Conservation (phyloP, 805 yeast species). For the Schizosaccharomyces octosporus region DNA sequence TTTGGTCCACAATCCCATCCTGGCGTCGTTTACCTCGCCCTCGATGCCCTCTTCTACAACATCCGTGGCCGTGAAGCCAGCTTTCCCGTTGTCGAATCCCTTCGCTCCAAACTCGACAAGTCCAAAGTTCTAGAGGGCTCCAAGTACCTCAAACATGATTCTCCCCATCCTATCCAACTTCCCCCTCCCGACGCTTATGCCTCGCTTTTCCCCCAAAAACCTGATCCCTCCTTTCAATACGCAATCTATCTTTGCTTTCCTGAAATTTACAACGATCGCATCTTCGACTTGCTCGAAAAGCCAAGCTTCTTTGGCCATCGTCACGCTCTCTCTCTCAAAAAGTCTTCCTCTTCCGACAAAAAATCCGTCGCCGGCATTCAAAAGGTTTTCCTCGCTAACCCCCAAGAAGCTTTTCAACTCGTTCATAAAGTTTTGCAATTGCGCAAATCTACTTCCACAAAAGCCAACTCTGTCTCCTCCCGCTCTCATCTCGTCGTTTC, state of each 20-base stretch:
- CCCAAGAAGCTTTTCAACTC: background rate
- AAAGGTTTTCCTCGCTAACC: background rate
- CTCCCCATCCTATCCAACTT: background rate
- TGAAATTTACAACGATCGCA: background rate
- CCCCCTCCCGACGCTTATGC: background rate
- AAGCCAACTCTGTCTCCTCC: background rate
- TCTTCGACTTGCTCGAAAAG: background rate
- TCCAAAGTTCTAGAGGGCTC: background rate
- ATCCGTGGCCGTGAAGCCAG: background rate
- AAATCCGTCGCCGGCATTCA: background rate
- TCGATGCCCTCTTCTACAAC: background rate
- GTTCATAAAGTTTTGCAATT: background rate
- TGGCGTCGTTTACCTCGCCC: background rate
- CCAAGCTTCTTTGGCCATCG: constrained; percentile 1
- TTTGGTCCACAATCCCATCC: background rate
- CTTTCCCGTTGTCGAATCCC: background rate
- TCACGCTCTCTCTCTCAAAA: background rate
- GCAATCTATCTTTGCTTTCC: background rate
- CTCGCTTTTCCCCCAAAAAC: background rate
- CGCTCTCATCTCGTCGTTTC: background rate
- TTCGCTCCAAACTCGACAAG: background rate
- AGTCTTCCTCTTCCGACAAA: background rate
- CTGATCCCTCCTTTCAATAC: background rate
- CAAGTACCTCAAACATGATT: background rate
- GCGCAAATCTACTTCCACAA: background rate